Conservation (phyloP, 495 filamentous ascomycete species). For the Neurospora discreta region DNA sequence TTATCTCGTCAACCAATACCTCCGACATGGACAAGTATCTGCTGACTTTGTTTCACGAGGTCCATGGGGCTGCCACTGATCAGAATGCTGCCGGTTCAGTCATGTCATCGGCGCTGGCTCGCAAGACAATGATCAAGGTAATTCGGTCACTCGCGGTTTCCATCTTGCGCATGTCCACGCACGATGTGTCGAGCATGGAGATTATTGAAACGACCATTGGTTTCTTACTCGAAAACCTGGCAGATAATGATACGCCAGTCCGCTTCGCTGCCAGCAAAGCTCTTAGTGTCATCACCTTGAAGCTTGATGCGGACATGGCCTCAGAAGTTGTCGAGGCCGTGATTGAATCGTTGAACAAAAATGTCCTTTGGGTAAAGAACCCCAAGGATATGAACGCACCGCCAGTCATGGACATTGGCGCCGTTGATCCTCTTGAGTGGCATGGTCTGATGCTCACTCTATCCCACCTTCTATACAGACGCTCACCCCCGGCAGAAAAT, state of each 20-base stretch:
- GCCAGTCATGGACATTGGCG: constrained; percentile 50
- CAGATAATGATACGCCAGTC: constrained; percentile 81
- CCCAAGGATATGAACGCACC: constrained; percentile 17
- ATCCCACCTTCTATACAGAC: constrained; percentile 71
- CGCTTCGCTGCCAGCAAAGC: constrained; percentile 87
- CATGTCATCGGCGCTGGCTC: constrained; percentile 58
- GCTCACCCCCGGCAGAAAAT: constrained; percentile 54
- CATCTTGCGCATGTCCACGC: constrained; percentile 34
- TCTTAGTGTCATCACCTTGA: constrained; percentile 71
- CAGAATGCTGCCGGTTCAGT: constrained; percentile 33
- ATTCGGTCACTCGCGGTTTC: constrained; percentile 59
- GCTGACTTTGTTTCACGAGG: constrained; percentile 32
- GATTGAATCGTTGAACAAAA: constrained; percentile 59
- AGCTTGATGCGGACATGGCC: constrained; percentile 68
- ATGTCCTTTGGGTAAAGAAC: constrained; percentile 54
- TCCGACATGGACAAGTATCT: constrained; percentile 41
- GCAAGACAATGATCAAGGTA: constrained; percentile 75
- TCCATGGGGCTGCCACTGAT: constrained; percentile 34
- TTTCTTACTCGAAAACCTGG: constrained; percentile 52
- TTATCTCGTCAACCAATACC: constrained; percentile 39
- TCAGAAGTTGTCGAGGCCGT: constrained; percentile 78
- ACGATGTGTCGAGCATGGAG: constrained; percentile 36
- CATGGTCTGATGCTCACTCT: constrained; percentile 84
- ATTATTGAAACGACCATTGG: constrained; percentile 67
- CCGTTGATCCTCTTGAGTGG: constrained; percentile 74